Evolutionary conservation across 768 basidiomycete species (phyloP), one percentile per base, ranked within the genome.

Genomic region (Daedaleopsis sinensis): DNA sequence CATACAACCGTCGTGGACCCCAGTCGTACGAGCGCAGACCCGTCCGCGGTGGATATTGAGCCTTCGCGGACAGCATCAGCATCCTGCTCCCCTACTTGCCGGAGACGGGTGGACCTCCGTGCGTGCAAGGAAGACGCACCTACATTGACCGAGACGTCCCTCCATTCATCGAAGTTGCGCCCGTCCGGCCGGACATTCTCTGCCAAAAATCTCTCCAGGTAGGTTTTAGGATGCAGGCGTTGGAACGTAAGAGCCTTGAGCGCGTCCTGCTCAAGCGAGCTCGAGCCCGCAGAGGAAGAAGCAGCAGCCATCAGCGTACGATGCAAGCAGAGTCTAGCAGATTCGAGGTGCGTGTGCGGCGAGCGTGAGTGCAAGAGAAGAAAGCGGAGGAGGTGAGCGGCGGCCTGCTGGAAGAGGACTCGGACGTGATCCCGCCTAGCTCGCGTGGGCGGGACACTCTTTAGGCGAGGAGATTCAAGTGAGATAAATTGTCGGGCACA

Each of bases 1-100:
- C 96, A 98, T 0, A 98, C 92, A 39, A 98, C 80, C 1, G 94
- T 98, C n/a, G 96, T 97, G 50, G 92, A 84, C 19, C 97, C 97
- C 61, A 98, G 72, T 27, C 94, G 80, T 5, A 98, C 93, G 43
- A 99, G 87, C 0, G 96, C 88, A 5, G 95, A 97, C 0, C 96
- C 95, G 64, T 95, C 84, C 0, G 97, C 95, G 0, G 97, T 98
- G 0, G 92, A 89, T 77, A 99, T 90, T 2, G 96, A 96, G 54
- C 94, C 95, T 96, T 56, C 36, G 35, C 23, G 32, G 35, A n/a
- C 21, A 9, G 39, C 8, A 19, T 49, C 51, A 59, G n/a, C 27
- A 32, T 32, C 27, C 27, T 32, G 7, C 37, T 8, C 52, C 18
- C 58, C 16, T 37, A 11, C 52, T 24, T 36, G 8, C 18, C 7